A percentile compares a stretch with the other conserved stretches of the same genome.
phyloP scores from a whole-genome alignment of 371 early-diverging fungal species.

The Cokeromyces recurvatus region DNA sequence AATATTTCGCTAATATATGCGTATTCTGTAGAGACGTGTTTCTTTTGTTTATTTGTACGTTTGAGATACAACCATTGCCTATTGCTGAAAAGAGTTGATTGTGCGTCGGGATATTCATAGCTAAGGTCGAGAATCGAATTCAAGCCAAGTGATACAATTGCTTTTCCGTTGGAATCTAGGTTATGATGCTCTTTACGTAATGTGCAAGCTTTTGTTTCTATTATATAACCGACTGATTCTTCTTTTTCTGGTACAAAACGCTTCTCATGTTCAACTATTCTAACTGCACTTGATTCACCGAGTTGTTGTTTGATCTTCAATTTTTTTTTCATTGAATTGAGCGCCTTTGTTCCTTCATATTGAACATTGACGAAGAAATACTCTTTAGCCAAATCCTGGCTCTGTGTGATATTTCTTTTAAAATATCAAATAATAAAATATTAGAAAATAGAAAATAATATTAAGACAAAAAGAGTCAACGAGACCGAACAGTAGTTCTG shows the following conservation, averaged over 20 bases:
- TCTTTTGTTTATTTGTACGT: slow-evolving; percentile 4
- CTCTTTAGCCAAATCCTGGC: slow-evolving; percentile 1
- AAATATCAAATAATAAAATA: too few species aligned
- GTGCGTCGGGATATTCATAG: slow-evolving; percentile 1
- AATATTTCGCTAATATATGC: slow-evolving; percentile 4
- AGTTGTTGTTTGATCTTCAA: slow-evolving; percentile 1
- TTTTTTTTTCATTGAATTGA: slow-evolving; percentile 7
- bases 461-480: too few species aligned
- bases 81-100: slow-evolving; percentile 7
- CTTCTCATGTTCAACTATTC: slow-evolving; percentile 2
- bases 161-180: slow-evolving; percentile 4
- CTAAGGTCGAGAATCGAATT: slow-evolving; percentile 13
- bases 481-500: too few species aligned
- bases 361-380: slow-evolving; percentile 4
- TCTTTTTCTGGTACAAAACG: slow-evolving; percentile 5
- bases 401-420: too few species aligned
- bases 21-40: slow-evolving; percentile 2
- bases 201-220: slow-evolving; percentile 5
- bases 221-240: slow-evolving; percentile 5
- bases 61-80: slow-evolving; percentile 4
- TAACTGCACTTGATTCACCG: too few species aligned
- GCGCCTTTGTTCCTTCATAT: slow-evolving; percentile 3
- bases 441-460: too few species aligned
- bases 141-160: slow-evolving; percentile 7
- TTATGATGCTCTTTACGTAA: slow-evolving; percentile 2